Percentiles rank a stretch among this genome's conserved stretches.
Conservation (phyloP, 495 filamentous ascomycete genomes). For the Penicillium dipodomyicola region DNA sequence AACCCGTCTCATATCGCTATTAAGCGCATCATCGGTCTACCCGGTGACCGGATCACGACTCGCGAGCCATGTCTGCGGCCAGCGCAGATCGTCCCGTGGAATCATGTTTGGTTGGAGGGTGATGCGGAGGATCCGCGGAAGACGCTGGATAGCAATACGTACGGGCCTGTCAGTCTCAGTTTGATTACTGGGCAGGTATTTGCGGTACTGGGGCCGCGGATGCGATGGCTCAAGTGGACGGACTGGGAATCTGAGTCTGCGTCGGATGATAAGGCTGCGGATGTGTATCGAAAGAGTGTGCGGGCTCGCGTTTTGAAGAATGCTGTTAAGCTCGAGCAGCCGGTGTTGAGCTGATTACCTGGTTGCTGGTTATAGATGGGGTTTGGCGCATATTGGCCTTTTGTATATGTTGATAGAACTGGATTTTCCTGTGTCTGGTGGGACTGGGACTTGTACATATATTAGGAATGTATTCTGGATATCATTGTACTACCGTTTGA, state of each 20-base stretch:
- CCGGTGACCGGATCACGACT: slow-evolving; percentile 65
- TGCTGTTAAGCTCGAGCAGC: slow-evolving; percentile 40
- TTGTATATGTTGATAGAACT: slow-evolving; percentile 10
- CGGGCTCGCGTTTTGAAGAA: slow-evolving; percentile 42
- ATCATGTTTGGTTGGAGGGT: slow-evolving; percentile 79
- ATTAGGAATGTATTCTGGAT: slow-evolving; percentile 1
- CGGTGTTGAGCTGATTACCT: slow-evolving; percentile 22
- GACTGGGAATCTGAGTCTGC: slow-evolving; percentile 37
- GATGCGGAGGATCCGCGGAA: slow-evolving; percentile 55
- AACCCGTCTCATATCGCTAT: slow-evolving; percentile 58
- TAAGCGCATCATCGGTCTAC: slow-evolving; percentile 68
- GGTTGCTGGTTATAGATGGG: not conserved
- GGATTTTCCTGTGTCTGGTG: not conserved
- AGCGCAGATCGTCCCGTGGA: slow-evolving; percentile 59
- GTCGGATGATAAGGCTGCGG: slow-evolving; percentile 16
- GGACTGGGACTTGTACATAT: slow-evolving; percentile 13
- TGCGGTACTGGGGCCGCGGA: slow-evolving; percentile 60
- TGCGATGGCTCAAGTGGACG: slow-evolving; percentile 43
- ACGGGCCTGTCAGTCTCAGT: slow-evolving; percentile 62
- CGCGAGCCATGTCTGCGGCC: slow-evolving; percentile 57
- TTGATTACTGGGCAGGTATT: slow-evolving; percentile 63
- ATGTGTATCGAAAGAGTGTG: slow-evolving; percentile 39
- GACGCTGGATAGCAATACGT: slow-evolving; percentile 70
- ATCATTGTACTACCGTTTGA: slow-evolving; percentile 30
- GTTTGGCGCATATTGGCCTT: not conserved